phyloP scores from a whole-genome alignment of 805 yeast species.

The Yamadazyma paraphyllophila region DNA sequence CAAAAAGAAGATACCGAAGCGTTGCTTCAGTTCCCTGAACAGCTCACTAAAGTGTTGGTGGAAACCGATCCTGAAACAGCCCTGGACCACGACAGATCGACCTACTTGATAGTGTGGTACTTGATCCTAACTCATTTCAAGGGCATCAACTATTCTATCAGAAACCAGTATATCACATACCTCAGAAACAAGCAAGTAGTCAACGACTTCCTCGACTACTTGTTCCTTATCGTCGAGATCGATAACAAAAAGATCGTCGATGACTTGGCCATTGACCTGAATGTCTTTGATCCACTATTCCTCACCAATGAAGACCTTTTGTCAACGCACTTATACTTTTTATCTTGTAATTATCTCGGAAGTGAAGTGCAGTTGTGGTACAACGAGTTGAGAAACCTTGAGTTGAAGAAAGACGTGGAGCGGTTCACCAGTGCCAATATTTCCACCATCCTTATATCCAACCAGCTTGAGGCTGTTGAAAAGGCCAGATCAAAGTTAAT shows the following conservation, averaged over 20 bases:
- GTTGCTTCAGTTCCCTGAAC: conserved; percentile 37
- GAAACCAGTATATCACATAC: conserved; percentile 59
- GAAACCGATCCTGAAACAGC: conserved; percentile 27
- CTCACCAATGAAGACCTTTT: conserved; percentile 19
- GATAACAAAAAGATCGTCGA: conserved; percentile 20
- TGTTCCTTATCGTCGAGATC: conserved; percentile 46
- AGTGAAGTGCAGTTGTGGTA: conserved; percentile 68
- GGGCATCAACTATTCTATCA: conserved; percentile 61
- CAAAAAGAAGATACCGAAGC: conserved; percentile 27
- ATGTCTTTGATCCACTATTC: not conserved
- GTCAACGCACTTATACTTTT: conserved; percentile 50
- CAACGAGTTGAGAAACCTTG: conserved; percentile 64
- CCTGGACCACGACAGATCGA: conserved; percentile 16
- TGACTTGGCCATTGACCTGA: conserved; percentile 9
- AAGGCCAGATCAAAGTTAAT: conserved; percentile 34
- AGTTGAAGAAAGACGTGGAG: conserved; percentile 58
- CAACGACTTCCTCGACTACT: conserved; percentile 47
- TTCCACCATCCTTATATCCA: conserved; percentile 61
- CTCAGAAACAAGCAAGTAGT: conserved; percentile 44
- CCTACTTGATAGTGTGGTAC: conserved; percentile 67
- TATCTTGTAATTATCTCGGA: conserved; percentile 50
- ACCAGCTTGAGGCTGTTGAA: conserved; percentile 54
- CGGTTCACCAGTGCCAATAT: conserved; percentile 58
- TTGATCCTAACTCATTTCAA: conserved; percentile 60
- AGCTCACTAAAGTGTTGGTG: conserved; percentile 35